Conservation (phyloP, 2,329 filamentous ascomycete species). For the Diplodia mutila region DNA sequence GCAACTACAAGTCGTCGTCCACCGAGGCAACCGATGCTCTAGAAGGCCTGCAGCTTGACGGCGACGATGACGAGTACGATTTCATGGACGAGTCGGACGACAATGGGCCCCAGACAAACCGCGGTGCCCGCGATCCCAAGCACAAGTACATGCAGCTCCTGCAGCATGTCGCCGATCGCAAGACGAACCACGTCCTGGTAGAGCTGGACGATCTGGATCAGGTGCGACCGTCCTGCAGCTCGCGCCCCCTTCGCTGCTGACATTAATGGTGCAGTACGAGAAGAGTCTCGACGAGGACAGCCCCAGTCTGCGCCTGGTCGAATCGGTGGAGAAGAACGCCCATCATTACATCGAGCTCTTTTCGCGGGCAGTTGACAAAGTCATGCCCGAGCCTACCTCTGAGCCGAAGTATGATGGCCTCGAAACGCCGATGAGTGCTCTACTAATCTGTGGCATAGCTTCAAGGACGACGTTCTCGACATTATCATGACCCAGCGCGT, state of each 20-base stretch:
- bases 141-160: conserved; percentile 88
- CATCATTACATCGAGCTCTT: conserved; percentile 94
- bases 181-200: conserved; percentile 75
- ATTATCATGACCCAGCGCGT: conserved; percentile 93
- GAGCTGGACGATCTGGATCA: conserved; percentile 85
- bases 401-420: conserved; percentile 69
- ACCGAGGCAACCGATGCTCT: conserved; percentile 77
- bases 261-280: conserved; percentile 67
- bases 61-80: conserved; percentile 92
- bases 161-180: conserved; percentile 83
- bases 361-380: conserved; percentile 82
- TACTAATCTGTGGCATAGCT: conserved; percentile 55
- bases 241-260: neutral
- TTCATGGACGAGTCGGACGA: conserved; percentile 84
- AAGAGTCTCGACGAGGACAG: conserved; percentile 62
- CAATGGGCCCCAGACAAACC: conserved; percentile 51
- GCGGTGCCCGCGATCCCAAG: conserved; percentile 57
- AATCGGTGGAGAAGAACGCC: conserved; percentile 86
- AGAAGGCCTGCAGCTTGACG: conserved; percentile 81
- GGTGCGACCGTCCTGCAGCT: conserved; percentile 52
- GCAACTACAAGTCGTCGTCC: conserved; percentile 82
- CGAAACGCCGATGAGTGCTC: neutral
- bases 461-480: conserved; percentile 97
- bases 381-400: conserved; percentile 76
- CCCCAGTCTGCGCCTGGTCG: conserved; percentile 70